Base-by-base conservation (phyloP, 257 asterid genomes). In the Fraxinus anomala region DNA sequence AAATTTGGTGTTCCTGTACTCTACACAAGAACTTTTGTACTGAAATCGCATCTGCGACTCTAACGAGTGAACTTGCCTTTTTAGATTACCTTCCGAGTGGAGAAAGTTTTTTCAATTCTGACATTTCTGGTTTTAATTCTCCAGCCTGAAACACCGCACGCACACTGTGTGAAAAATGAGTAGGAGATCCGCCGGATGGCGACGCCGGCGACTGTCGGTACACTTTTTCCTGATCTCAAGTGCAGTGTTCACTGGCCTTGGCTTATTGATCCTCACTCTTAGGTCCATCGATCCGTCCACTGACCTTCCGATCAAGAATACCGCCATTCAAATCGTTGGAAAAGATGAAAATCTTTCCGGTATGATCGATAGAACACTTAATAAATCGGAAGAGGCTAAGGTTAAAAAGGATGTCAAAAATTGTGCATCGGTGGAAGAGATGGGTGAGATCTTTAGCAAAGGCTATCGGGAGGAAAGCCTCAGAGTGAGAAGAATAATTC, bases 391-490 rank as follows among this genome's bases (percentile, higher is more conserved):
- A 36, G 79, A 68, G 54, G 78, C 76, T 73, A 40, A 39, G 17
- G 69, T 23, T 31, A 81, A 76, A 54, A 82, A 80, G 81, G 19
- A 63, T n/a, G 69, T 63, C 16, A 74, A 76, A 78, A 89, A 84
- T 76, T 96, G 99, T 74, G 95, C 97, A 3, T 90, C 97, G 39
- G 99, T 96, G 42, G 98, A 93, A 83, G 96, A 96, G 82, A 96
- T 96, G 98, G 98, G 98, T 2, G 85, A 87, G 86, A 82, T 86
- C 85, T 96, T 93, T 82, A 39, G 84, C 73, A 69, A 83, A 66
- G 91, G 94, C 28, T 92, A 86, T 77, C 31, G 34, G 80, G 89
- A 89, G 83, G 96, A 92, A 72, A 88, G 92, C 77, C 86, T 90
- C 34, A 75, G 92, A 80, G 94, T 83, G 49, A 89, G 98, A 76